phyloP scores from a whole-genome alignment of 2,329 filamentous ascomycete species.

The Pseudogymnoascus destructans region DNA sequence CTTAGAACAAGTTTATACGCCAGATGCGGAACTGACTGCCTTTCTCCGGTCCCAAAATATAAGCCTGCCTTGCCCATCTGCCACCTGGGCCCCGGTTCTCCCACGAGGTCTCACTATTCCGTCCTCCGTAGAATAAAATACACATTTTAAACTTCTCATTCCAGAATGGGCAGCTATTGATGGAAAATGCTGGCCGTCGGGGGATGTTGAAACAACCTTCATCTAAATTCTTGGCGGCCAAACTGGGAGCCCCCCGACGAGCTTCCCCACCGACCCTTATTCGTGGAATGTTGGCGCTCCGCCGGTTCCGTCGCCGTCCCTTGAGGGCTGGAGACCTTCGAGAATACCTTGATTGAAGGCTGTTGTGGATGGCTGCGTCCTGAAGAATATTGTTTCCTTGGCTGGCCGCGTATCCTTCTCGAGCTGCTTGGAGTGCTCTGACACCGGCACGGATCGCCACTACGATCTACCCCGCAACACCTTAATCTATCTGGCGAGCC shows the following conservation, averaged over 20 bases:
- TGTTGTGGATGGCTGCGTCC: neutral
- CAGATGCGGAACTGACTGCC: neutral
- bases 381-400: neutral
- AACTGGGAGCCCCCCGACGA: neutral
- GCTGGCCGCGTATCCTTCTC: neutral
- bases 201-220: neutral
- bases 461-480: neutral
- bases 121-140: neutral
- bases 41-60: neutral
- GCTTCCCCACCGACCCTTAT: neutral
- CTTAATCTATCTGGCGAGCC: neutral
- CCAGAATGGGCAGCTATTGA: neutral
- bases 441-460: neutral
- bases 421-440: neutral
- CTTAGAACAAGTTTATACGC: neutral
- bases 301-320: neutral
- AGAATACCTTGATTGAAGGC: neutral
- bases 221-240: neutral
- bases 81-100: neutral
- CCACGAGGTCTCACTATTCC: neutral
- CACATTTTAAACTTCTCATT: neutral
- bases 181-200: neutral
- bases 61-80: neutral
- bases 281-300: neutral
- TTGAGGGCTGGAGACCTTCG: neutral